Evolutionary conservation across 1,139 yeast genomes (phyloP).

Genomic region (Blastobotrys malaysiensis): DNA sequence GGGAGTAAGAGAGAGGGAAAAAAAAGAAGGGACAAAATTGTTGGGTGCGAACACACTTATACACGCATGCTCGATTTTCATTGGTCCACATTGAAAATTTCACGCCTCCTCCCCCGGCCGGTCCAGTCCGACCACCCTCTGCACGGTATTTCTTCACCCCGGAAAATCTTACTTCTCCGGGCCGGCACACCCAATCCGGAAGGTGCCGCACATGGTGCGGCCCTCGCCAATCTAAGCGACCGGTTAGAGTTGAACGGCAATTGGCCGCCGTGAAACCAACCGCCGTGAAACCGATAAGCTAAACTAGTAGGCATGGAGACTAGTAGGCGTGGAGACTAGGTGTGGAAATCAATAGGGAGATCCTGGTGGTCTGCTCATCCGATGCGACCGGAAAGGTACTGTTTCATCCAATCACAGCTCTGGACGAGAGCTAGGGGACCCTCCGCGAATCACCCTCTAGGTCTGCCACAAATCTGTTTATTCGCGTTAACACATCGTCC

Average conservation of each 20-base stretch:
- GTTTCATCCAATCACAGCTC: background rate
- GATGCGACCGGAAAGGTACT: background rate
- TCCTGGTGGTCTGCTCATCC: no score
- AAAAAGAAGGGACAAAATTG: background rate
- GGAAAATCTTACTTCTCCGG: background rate
- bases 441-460: no score
- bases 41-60: background rate
- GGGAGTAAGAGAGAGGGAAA: background rate
- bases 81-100: background rate
- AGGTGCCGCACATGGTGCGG: background rate
- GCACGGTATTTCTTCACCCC: background rate
- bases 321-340: no score
- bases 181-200: background rate
- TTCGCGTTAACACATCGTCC: no score
- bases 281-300: no score
- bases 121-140: background rate
- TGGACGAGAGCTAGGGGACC: background rate
- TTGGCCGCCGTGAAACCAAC: no score
- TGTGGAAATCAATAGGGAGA: no score
- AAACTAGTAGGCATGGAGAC: no score
- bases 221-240: background rate
- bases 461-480: no score
- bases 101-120: background rate
- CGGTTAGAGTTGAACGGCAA: no score
- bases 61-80: background rate